Conservation (phyloP, 768 basidiomycete genomes). For the Agrocybe praecox region DNA sequence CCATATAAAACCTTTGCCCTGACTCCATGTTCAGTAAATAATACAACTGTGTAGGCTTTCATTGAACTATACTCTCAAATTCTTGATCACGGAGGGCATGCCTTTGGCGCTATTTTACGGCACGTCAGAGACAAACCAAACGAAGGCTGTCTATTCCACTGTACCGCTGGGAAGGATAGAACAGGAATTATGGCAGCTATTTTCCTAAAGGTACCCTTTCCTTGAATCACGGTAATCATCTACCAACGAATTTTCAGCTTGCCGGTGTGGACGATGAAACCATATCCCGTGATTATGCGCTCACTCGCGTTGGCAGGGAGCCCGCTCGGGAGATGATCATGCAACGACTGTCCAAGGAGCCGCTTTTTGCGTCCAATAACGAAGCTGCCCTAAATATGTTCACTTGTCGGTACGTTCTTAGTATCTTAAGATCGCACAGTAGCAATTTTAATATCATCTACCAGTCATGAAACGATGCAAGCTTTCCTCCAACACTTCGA, state of each 20-base stretch:
- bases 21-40: no score
- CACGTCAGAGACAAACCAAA: slow-evolving; percentile 73
- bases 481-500: slow-evolving; percentile 65
- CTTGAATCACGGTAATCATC: not conserved
- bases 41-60: slow-evolving; percentile 60
- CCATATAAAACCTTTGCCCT: not conserved
- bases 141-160: slow-evolving; percentile 72
- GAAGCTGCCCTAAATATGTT: slow-evolving; percentile 85
- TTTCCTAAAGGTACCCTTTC: slow-evolving; percentile 57
- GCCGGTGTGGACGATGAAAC: slow-evolving; percentile 67
- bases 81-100: slow-evolving; percentile 66
- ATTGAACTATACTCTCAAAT: slow-evolving; percentile 84
- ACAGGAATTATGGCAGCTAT: slow-evolving; percentile 79
- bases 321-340: slow-evolving; percentile 74
- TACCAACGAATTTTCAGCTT: slow-evolving; percentile 46
- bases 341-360: slow-evolving; percentile 66
- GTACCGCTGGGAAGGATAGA: slow-evolving; percentile 86
- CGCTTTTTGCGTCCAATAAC: slow-evolving; percentile 71
- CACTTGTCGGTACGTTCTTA: slow-evolving; percentile 60
- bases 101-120: slow-evolving; percentile 72
- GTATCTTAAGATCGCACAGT: not conserved
- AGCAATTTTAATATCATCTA: slow-evolving; percentile 1
- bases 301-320: slow-evolving; percentile 80
- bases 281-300: slow-evolving; percentile 74
- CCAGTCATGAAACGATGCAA: slow-evolving; percentile 76